Base-by-base conservation (phyloP, 441 rosid species). In the Populus hybrid region DNA sequence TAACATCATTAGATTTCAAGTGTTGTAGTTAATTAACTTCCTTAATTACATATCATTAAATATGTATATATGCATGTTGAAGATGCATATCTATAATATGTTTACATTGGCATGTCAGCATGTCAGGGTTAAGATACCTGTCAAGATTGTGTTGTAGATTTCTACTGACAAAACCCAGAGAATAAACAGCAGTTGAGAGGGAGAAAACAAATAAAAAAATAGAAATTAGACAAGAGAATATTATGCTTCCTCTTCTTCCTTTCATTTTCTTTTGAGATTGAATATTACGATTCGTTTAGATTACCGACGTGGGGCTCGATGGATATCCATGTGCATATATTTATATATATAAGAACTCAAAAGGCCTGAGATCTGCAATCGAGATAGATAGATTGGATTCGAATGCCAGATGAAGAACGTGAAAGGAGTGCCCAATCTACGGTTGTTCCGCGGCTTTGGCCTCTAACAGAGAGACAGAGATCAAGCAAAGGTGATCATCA, bases 111-210 rank as follows among this genome's bases (percentile, higher is more conserved):
- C 42, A 71, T 74, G 79, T 71, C 68, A 68, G 29, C 31, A 76
- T 73, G 72, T 77, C 71, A 80, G 80, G 68, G 45, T 68, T 26
- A 16, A 73, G 88, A 85, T 87, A 68, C 65, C 81, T 84, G 90
- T 87, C 82, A 82, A 87, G 92, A 86, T 86, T 81, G 72, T 87
- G 88, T 78, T 80, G 83, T 67, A 28, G 78, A 74, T 84, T 83
- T 87, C 79, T 76, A 83, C 85, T 61, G 83, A 82, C 85, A 65
- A 72, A 77, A 29, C 76, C 65, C 64, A 73, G 50, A 70, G 67
- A 81, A 86, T 78, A 82, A 80, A 68, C 65, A 77, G 56, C 18
- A 53, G 23, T 40, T 18, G 14, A 75, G 21, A 12, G 11, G 50
- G 53, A 31, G 36, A 63, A 35, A 3, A 65, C 61, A 70, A 18